These are phyloP conservation scores for Alternaria infectoria DNA, from an alignment of 2,329 filamentous ascomycete species.

Conservation along the genomic window DNA sequence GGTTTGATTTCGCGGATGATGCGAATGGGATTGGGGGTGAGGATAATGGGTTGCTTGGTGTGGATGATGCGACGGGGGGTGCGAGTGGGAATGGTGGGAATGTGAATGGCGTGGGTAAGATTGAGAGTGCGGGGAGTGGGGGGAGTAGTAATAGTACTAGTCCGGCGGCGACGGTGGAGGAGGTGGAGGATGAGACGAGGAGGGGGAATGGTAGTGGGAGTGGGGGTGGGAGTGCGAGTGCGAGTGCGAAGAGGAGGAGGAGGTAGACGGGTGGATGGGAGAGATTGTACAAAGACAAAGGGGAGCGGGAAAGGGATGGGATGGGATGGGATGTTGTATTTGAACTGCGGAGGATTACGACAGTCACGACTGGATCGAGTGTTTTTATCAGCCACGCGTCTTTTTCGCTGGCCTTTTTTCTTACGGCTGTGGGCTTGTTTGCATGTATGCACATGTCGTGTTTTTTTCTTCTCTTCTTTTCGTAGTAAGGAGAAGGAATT, in stretches of 20 bases:
- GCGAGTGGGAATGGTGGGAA: neutral
- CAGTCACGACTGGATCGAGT: neutral
- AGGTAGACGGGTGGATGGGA: slow-evolving; percentile 11
- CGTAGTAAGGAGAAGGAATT: neutral
- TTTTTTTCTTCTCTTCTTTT: neutral
- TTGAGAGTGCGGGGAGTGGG: slow-evolving; percentile 51
- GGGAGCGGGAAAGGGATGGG: neutral
- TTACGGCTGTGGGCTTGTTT: neutral
- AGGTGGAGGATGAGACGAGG: slow-evolving; percentile 43
- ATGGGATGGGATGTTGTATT: neutral
- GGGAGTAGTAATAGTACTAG: slow-evolving; percentile 48
- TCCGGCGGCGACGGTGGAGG: slow-evolving; percentile 46
- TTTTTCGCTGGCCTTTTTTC: neutral
- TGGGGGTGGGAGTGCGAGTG: too few relatives aligned
- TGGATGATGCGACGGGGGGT: neutral
- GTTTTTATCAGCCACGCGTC: neutral
- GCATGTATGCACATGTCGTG: neutral
- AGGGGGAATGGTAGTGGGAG: neutral
- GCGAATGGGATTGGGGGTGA: slow-evolving; percentile 8
- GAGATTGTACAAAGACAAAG: neutral
- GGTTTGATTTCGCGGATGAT: neutral
- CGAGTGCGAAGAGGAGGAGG: slow-evolving; percentile 40
- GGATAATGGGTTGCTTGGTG: neutral
- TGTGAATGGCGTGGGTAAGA: slow-evolving; percentile 16
- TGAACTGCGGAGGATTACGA: neutral